phyloP scores from a whole-genome alignment of 352 stramenopile species.

The Globisporangium cederbergense region DNA sequence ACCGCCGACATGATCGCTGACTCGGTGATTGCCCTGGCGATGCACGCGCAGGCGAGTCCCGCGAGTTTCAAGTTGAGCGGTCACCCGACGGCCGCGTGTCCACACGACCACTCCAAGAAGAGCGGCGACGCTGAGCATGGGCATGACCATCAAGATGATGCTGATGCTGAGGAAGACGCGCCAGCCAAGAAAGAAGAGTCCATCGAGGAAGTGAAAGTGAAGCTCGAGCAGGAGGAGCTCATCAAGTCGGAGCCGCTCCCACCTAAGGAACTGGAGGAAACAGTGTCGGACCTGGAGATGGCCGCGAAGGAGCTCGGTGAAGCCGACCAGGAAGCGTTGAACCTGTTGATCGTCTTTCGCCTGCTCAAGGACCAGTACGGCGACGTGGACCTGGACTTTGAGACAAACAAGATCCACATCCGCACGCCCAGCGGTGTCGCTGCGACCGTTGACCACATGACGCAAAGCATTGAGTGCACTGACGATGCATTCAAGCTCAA shows the following conservation, averaged over 20 bases:
- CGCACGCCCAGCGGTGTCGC: constrained; percentile 67
- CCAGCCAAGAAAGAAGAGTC: constrained; percentile 22
- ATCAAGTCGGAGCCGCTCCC: constrained; percentile 22
- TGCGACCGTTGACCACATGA: constrained; percentile 63
- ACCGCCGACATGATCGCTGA: constrained; percentile 95
- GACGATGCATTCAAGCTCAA: constrained; percentile 71
- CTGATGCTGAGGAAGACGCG: constrained; percentile 18
- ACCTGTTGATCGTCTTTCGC: constrained; percentile 81
- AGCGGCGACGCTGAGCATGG: constrained; percentile 11
- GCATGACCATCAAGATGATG: constrained; percentile 22
- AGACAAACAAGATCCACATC: constrained; percentile 88
- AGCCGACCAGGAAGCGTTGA: constrained; percentile 76
- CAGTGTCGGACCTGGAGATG: constrained; percentile 35
- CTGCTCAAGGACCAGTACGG: constrained; percentile 86
- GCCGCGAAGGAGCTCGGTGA: constrained; percentile 64
- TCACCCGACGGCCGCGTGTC: constrained; percentile 69
- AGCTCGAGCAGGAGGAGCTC: constrained; percentile 16
- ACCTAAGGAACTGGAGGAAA: constrained; percentile 20
- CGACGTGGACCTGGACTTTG: constrained; percentile 81
- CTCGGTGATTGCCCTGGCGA: constrained; percentile 94
- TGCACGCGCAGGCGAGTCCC: constrained; percentile 89
- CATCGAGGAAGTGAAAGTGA: constrained; percentile 18
- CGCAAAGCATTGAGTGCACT: constrained; percentile 61
- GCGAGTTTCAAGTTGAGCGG: constrained; percentile 80
- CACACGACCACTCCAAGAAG: constrained; percentile 76